Conservation (phyloP, 495 filamentous ascomycete genomes). For the Hyaloscypha hepaticicola region DNA sequence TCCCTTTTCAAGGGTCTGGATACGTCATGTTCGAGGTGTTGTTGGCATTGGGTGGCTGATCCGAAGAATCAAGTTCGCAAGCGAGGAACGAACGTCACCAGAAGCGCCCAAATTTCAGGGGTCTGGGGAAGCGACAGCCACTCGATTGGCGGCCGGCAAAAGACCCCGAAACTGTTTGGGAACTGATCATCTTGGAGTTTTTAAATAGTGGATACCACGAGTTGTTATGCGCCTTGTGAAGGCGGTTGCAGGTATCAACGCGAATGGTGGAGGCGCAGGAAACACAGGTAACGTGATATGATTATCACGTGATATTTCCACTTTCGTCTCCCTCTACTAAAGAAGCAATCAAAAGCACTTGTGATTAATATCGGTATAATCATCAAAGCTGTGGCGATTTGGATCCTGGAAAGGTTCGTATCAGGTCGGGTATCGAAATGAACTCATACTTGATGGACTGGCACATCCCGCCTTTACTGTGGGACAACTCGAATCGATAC, state of each 20-base stretch:
- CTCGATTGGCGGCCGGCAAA: not conserved
- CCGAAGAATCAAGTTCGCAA: not conserved
- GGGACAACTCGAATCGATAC: no score
- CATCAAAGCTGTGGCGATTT: no score
- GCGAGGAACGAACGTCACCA: slow-evolving; percentile 1
- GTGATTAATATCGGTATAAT: no score
- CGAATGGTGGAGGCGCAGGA: not conserved
- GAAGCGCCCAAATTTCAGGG: slow-evolving; percentile 11
- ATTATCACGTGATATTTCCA: no score
- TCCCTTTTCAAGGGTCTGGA: not conserved
- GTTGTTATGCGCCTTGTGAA: not conserved
- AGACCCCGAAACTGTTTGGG: slow-evolving; percentile 2
- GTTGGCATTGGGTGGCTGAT: slow-evolving; percentile 6
- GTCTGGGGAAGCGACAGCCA: slow-evolving; percentile 8
- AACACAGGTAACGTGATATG: no score
- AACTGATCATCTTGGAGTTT: not conserved
- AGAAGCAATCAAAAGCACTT: no score
- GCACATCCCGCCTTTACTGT: no score
- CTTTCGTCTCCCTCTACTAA: no score
- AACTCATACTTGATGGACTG: no score
- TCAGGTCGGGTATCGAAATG: no score
- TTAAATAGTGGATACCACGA: not conserved
- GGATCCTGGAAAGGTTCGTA: no score
- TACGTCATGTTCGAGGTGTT: slow-evolving; percentile 8
- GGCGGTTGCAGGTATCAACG: not conserved